Base-by-base conservation (phyloP, 2,329 filamentous ascomycete species). In the Fusarium sulawesiense region DNA sequence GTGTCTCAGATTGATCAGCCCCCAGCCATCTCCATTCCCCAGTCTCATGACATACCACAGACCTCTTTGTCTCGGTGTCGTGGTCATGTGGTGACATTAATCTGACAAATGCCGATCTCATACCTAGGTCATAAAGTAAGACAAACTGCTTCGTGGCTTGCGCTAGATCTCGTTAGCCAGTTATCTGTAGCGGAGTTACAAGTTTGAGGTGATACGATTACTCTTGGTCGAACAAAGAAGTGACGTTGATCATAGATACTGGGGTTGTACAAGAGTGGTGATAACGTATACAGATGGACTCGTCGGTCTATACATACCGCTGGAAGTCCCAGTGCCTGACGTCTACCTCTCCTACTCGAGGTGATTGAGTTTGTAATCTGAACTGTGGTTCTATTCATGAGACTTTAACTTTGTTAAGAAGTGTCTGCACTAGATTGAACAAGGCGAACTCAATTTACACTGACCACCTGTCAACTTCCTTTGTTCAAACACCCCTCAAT, bases 61-160 rank as follows among this genome's bases (percentile, higher is more conserved):
- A 40, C 27, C 7, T 7, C 6, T 13, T 21, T 7, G 30, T 27
- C 6, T 18, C 30, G 18, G 20, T 27, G 13, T 3, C 7, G 9
- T 51, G 49, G 49, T 51, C 49, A 51, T 41, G 49, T 10, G 32
- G 34, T 12, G n/a, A 20, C 6, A 41, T 25, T 8, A 16, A 27
- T 27, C 6, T 11, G 23, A 21, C 49, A 16, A 23, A 34, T 41
- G 23, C 23, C 16, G 13, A 20, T 25, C 12, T 8, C 18, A 7
- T 14, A 21, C 27, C 25, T 27, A 1, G n/a, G 49, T 53, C 13
- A 41, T 41, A 34, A 27, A 27, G 49, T 27, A 41, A 9, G 4
- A 41, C 49, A 29, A 41, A 27, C 13, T 20, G 10, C 14, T 53
- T 5, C 16, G 49, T 42, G 32, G 49, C 49, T 53, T 53, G 9